Base-by-base conservation (phyloP, 108 stramenopile genomes). In the Cyclostephanos tholiformis region DNA sequence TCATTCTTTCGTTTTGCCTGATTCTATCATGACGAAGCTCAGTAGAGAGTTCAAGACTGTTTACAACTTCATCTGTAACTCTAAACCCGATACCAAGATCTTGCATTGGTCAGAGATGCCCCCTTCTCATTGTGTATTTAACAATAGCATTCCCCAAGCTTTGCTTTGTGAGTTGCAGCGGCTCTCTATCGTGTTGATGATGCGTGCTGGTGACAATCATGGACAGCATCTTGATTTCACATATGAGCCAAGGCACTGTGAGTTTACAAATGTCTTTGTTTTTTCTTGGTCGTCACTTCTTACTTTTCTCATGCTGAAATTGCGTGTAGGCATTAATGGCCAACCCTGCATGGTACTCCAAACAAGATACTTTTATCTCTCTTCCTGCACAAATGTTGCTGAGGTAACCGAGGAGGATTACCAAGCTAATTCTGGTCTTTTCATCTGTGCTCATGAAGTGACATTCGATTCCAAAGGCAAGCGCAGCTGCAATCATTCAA, bases 321-420 rank as follows among this genome's bases (percentile, higher is more conserved):
- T 49, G 35, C 51, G 55, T 46, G 70, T 62, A 61, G 71, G 77
- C 71, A 19, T 79, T 23, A 72, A 79, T 48, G 77, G 65, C 0
- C 77, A 79, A 61, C 77, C 77, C 1, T 79, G 77, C 65, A 72
- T 72, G 77, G 71, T 79, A 50, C 59, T 79, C 20, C 77, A 79
- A 27, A 9, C 35, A 7, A 65, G 71, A 20, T 79, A 65, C 71
- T 79, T 62, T 32, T 65, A 70, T 51, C 57, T 74, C 48, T 65
- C 69, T 13, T 59, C 57, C 22, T 11, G 32, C 4, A 35, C 49
- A 38, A 55, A 71, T 2, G 57, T 71, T 12, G 56, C 69, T 20
- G 77, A 78, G 53, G 53, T 70, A 8, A 65, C 69, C 12, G 49
- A 52, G 63, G 23, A 50, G 50, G 69, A 52, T 14, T 78, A 71